Base-by-base conservation (phyloP, 176 grass and related monocot genomes). In the Leersia perrieri region DNA sequence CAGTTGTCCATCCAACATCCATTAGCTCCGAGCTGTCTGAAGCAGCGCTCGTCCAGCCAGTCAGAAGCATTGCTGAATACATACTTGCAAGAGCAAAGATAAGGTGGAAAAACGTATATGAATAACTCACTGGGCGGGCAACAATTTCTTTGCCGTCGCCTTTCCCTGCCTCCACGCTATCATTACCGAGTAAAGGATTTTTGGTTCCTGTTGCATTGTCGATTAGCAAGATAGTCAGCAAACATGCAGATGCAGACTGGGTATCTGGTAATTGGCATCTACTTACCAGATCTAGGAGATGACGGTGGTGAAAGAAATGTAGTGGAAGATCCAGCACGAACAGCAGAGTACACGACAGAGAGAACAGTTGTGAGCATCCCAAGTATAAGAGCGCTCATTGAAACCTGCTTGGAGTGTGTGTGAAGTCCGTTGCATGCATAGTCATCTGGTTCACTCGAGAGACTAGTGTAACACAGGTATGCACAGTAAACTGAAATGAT, bases 31-130 rank as follows among this genome's bases (percentile, higher is more conserved):
- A 83, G 31, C 78, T 92, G 18, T 82, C 92, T 7, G 95, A 91
- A 53, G 80, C 81, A 3, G 88, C 91, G 61, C 88, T 92, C 8
- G 86, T 92, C 95, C 95, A 98, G 39, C 95, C 95, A 11, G 95
- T 98, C 11, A 98, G 82, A 69, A 98, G 90, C 95, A 98, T 98
- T 64, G 90, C 92, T 2, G 95, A 98, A 67, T 98, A 98, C 95
- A 98, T 98, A 66, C 95, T 98, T 5, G 95, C 95, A 12, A 98
- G 88, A 11, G 95, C 95, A 39, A 98, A 98, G 55, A 94, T 94
- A 66, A 98, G 86, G 87, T 98, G 95, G 81, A 98, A 98, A 78
- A 98, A 98, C 20, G 88, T 94, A 72, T 98, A 98, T 29, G 95
- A 98, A 80, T 98, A 98, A 86, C 63, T 92, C 51, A 98, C 95